Base-by-base conservation (phyloP, 139 green algal genomes). In the Volvox africanus region DNA sequence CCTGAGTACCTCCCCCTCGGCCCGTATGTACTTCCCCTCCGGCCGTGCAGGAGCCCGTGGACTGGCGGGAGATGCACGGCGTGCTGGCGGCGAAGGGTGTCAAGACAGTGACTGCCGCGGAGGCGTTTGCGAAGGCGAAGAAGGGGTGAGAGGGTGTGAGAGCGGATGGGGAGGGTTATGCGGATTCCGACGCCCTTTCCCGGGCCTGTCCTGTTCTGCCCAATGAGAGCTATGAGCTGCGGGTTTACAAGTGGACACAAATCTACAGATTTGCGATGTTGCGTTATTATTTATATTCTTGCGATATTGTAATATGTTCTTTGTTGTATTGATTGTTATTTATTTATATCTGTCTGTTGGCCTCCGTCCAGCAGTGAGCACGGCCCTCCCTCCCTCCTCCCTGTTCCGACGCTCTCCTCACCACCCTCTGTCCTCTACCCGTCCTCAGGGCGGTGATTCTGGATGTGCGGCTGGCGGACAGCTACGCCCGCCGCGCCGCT, bases 401-500 rank as follows among this genome's bases (percentile, higher is more conserved):
- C 26, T 26, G 37, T 26, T 30, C 3, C 55, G 9, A n/a, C n/a
- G n/a, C n/a, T 6, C 75, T 62, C 22, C 24, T 20, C 62, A 1
- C 0, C n/a, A 9, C 44, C 28, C 44, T 20, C 0, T 16, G n/a
- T 0, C 44, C 19, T 28, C 18, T 1, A 19, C 44, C 71, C 71
- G 2, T 14, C 18, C 33, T 28, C 78, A 93, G 90, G 26, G 61
- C 92, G 26, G 88, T 94, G 55, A 44, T 92, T 19, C 36, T 94
- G 36, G 91, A 93, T 69, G 88, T 93, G 32, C 80, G 91, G 19
- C 33, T 92, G 68, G 81, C 69, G 1, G 32, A 88, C 36, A 75
- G 83, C 61, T 78, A 61, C 82, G 18, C 30, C 21, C 2, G 2
- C 28, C 44, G 26, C 73, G 32, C 85, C 67, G 33, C 82, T 3